Evolutionary conservation across 1,139 yeast genomes (phyloP).

Genomic region (Pichia sp.): DNA sequence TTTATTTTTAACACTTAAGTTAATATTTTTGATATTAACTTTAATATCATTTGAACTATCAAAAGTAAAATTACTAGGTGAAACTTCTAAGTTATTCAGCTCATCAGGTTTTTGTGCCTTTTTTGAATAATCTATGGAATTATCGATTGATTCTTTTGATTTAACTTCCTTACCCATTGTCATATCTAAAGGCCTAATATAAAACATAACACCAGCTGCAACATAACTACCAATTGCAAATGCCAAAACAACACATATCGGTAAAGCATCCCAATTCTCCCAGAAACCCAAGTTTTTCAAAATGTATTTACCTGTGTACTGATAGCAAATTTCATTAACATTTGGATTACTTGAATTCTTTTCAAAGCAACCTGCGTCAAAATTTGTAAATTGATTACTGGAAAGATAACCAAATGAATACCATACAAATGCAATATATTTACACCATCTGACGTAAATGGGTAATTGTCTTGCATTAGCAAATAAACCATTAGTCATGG

Average conservation of each 20-base stretch:
- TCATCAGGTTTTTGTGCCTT: not conserved
- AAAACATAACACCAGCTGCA: constrained; percentile 41
- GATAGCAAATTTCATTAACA: constrained; percentile 22
- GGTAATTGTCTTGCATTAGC: constrained; percentile 72
- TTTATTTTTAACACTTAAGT: constrained; percentile 20
- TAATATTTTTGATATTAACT: constrained; percentile 18
- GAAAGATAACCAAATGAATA: constrained; percentile 66
- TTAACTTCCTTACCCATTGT: constrained; percentile 41
- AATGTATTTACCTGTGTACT: constrained; percentile 45
- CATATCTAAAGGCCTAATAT: constrained; percentile 46
- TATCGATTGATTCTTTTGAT: constrained; percentile 11
- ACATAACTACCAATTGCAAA: constrained; percentile 54
- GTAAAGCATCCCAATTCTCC: constrained; percentile 58
- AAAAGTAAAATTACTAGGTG: not conserved
- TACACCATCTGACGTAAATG: constrained; percentile 80
- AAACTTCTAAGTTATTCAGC: not conserved
- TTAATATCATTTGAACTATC: constrained; percentile 7
- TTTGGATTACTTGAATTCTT: constrained; percentile 32
- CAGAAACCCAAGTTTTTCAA: constrained; percentile 57
- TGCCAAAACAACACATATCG: constrained; percentile 53
- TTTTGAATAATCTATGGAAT: constrained; percentile 11
- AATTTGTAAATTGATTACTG: constrained; percentile 60
- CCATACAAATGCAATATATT: constrained; percentile 70
- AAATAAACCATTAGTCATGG: constrained; percentile 77
- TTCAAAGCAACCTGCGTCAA: constrained; percentile 31